Base-by-base conservation (phyloP, 192 early-diverging fungal species). In the Backusella mclennaniae region DNA sequence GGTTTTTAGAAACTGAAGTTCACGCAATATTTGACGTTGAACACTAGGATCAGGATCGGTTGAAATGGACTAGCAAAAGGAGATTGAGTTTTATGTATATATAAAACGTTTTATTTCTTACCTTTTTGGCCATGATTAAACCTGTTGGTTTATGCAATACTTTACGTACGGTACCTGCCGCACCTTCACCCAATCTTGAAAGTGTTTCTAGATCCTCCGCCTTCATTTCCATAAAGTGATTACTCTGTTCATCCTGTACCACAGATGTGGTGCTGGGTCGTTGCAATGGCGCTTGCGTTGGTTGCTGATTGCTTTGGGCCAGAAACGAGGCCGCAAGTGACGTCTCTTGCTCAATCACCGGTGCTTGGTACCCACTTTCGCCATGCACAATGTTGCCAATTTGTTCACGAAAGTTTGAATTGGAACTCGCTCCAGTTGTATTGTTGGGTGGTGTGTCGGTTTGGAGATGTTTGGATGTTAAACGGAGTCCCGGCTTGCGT, bases 101-200 rank as follows among this genome's bases (percentile, higher is more conserved):
- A 21, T 6, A 49, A 3, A 31, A 12, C 44, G 9, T 39, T 11
- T 49, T 53, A 0, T 31, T 53, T 53, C 77, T 78, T 81, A 96
- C 95, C 87, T 99, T 99, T 56, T 95, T 90, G 14, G 98, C 98
- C 96, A 99, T 97, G 35, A 98, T 86, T 31, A 87, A 87, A 14
- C 83, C 82, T 29, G 87, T 90, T 35, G 94, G 93, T 66, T 81
- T 76, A 83, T 98, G 93, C 75, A 87, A 77, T 19, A 97, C 95
- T 83, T 95, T 94, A 39, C 92, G 86, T 33, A 99, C 98, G 1
- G 96, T 96, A 14, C 97, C 97, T 14, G 82, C 82, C 33, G 93
- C 93, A 3, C 98, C 98, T 38, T 96, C 94, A 52, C 98, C 98
- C 42, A 99, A 84, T 76, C 95, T 92, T 19, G 87, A 77, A 56